Evolutionary conservation across 805 yeast genomes (phyloP).

Genomic region (Metschnikowia shivogae): DNA sequence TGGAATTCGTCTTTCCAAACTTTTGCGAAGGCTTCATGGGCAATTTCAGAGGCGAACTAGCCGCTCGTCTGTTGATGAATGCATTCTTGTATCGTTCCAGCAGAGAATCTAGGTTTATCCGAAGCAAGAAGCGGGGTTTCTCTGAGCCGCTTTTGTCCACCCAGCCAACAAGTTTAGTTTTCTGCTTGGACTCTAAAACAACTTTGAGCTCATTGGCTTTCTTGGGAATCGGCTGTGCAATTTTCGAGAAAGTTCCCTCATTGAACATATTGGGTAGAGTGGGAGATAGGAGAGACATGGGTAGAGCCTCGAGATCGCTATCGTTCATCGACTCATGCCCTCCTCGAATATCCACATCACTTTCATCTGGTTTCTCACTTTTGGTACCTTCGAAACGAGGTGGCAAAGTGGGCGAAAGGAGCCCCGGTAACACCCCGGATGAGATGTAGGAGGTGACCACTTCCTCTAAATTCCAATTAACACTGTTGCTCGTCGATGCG

Average conservation of each 20-base stretch:
- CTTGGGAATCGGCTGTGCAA: conserved; percentile 17
- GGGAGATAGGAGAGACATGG: conserved; percentile 31
- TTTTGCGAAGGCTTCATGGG: neutral
- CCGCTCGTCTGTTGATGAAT: conserved; percentile 1
- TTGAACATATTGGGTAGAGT: conserved; percentile 29
- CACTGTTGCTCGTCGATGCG: conserved; percentile 5
- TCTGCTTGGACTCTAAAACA: conserved; percentile 5
- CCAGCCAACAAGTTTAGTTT: conserved; percentile 21
- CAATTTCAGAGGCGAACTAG: neutral
- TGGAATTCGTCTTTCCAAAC: conserved; percentile 8
- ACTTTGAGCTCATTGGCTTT: conserved; percentile 13
- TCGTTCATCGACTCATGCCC: conserved; percentile 7
- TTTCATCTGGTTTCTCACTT: neutral
- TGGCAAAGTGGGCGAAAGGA: conserved; percentile 39
- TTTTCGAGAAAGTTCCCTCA: conserved; percentile 7
- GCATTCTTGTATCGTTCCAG: conserved; percentile 14
- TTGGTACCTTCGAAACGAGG: conserved; percentile 11
- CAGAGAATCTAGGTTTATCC: conserved; percentile 21
- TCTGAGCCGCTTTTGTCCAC: conserved; percentile 27
- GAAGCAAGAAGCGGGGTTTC: conserved; percentile 24
- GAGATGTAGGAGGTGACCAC: conserved; percentile 32
- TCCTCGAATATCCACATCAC: conserved; percentile 6
- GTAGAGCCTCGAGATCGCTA: conserved; percentile 24
- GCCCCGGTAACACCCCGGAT: conserved; percentile 32
- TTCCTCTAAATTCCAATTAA: conserved; percentile 38